Percentiles rank a stretch among this genome's conserved stretches.
Conservation (phyloP, 2,329 filamentous ascomycete genomes). For the Paecilomyces variotii region DNA sequence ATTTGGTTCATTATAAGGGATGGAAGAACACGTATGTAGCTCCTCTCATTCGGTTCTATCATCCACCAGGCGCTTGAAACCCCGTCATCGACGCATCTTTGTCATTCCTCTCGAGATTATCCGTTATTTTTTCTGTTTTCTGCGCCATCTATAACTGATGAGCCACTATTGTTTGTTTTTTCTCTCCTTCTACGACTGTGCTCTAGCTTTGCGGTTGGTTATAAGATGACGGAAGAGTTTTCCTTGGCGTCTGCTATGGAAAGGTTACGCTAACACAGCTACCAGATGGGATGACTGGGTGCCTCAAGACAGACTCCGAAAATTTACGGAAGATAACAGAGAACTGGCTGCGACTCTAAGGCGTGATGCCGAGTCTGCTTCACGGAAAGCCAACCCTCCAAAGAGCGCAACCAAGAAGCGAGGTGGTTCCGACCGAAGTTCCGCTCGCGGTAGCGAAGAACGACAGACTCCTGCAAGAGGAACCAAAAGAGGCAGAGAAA, state of each 20-base stretch:
- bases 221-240: conserved; percentile 1
- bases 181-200: neutral
- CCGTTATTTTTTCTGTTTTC: neutral
- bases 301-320: conserved; percentile 81
- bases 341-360: conserved; percentile 60
- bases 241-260: conserved; percentile 1
- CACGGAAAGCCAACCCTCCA: conserved; percentile 23
- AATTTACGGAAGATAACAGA: conserved; percentile 90
- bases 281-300: conserved; percentile 96
- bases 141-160: neutral
- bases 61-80: neutral
- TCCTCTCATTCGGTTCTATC: conserved; percentile 4
- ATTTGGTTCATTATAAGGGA: conserved; percentile 96
- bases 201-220: neutral
- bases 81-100: neutral
- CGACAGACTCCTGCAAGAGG: conserved; percentile 35
- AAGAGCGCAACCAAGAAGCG: conserved; percentile 32
- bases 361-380: conserved; percentile 31
- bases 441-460: conserved; percentile 39
- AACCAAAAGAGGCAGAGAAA: conserved; percentile 38
- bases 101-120: neutral
- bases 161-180: neutral
- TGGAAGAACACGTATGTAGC: conserved; percentile 87
- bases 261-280: conserved; percentile 6
- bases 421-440: conserved; percentile 34